Percentiles rank a stretch among this genome's conserved stretches.
phyloP scores from a whole-genome alignment of 2,329 filamentous ascomycete species.

The Fusarium lateritium region DNA sequence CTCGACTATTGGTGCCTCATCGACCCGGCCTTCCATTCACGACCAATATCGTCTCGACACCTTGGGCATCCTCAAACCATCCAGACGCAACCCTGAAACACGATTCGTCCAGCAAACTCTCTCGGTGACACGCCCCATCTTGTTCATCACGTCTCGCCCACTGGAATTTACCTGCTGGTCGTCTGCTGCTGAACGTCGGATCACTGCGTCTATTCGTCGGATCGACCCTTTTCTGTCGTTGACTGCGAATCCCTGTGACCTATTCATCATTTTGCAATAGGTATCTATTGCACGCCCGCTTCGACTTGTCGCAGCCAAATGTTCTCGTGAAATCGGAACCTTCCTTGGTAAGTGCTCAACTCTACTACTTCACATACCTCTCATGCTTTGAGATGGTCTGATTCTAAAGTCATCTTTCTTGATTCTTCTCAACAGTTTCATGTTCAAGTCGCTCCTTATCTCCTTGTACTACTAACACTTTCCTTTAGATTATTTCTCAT shows the following conservation, averaged over 20 bases:
- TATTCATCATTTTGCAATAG: conserved; percentile 18
- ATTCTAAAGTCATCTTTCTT: conserved; percentile 28
- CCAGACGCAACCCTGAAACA: conserved; percentile 50
- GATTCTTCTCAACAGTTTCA: conserved; percentile 39
- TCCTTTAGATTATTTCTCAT: conserved; percentile 39
- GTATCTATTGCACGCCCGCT: neutral
- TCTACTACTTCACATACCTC: conserved; percentile 11
- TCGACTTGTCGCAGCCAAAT: conserved; percentile 9
- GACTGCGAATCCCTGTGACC: conserved; percentile 39
- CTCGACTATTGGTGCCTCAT: conserved; percentile 27
- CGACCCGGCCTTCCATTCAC: conserved; percentile 36
- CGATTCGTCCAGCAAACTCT: conserved; percentile 38
- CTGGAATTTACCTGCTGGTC: conserved; percentile 19
- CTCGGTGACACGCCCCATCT: conserved; percentile 41
- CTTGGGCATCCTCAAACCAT: conserved; percentile 40
- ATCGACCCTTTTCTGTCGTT: conserved; percentile 43
- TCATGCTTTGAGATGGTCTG: conserved; percentile 19
- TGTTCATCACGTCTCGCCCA: conserved; percentile 25
- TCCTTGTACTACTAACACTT: conserved; percentile 39
- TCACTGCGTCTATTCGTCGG: conserved; percentile 24
- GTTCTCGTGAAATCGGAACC: conserved; percentile 27
- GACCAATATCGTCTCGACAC: conserved; percentile 31
- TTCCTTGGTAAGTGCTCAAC: conserved; percentile 30
- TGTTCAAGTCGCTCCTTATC: conserved; percentile 10
- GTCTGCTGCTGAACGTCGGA: conserved; percentile 33